phyloP scores from a whole-genome alignment of 2,329 filamentous ascomycete species.

The Penicillium aurantiogriseum region DNA sequence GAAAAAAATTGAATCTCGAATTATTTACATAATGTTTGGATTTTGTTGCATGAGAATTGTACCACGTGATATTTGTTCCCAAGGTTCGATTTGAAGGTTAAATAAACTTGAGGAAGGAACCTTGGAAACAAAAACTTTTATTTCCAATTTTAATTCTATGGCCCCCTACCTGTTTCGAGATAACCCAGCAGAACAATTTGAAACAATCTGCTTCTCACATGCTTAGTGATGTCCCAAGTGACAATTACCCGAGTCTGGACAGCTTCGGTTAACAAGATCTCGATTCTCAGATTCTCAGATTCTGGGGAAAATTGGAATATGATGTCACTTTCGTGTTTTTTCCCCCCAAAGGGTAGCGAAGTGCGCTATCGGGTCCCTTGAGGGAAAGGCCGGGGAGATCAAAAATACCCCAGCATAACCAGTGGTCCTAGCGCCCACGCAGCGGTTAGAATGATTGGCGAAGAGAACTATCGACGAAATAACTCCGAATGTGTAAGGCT shows the following conservation, averaged over 20 bases:
- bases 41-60: slow-evolving; percentile 8
- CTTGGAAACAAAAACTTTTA: neutral
- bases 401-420: slow-evolving; percentile 3
- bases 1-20: neutral
- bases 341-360: slow-evolving; percentile 11
- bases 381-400: slow-evolving; percentile 15
- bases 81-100: neutral
- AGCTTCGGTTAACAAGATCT: neutral
- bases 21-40: neutral
- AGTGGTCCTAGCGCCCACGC: slow-evolving; percentile 11
- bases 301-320: slow-evolving; percentile 7
- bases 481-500: slow-evolving; percentile 4
- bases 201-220: neutral
- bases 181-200: neutral
- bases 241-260: neutral
- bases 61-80: slow-evolving; percentile 19
- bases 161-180: neutral
- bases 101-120: neutral
- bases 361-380: slow-evolving; percentile 2
- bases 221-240: neutral
- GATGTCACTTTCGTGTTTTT: slow-evolving; percentile 20
- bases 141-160: neutral
- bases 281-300: slow-evolving; percentile 3
- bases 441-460: slow-evolving; percentile 18
- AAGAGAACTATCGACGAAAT: slow-evolving; percentile 4